These are phyloP conservation scores for Tuber borchii DNA, from an alignment of 495 filamentous ascomycete genomes.

Conservation along the genomic window DNA sequence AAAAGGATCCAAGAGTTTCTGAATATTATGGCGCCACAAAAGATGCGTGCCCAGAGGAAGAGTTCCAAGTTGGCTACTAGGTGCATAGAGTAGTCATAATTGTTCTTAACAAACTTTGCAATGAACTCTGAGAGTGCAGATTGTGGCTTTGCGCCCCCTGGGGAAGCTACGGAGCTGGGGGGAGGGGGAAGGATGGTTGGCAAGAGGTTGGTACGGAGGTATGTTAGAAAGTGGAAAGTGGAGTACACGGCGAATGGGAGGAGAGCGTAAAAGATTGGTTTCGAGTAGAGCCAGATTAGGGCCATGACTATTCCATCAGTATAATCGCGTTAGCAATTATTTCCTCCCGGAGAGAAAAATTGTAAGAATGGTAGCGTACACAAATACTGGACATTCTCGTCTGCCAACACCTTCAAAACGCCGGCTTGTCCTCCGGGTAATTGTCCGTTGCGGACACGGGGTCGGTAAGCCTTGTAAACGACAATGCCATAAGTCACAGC, in stretches of 20 bases:
- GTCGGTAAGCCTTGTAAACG: constrained; percentile 95
- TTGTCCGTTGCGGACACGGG: constrained; percentile 61
- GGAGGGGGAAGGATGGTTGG: constrained; percentile 51
- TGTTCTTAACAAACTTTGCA: constrained; percentile 89
- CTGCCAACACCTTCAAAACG: constrained; percentile 58
- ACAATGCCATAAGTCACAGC: constrained; percentile 94
- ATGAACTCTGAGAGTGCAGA: constrained; percentile 68
- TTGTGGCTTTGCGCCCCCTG: constrained; percentile 57
- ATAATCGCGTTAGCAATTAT: constrained; percentile 1
- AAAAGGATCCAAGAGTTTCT: constrained; percentile 85
- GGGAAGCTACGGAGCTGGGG: constrained; percentile 43
- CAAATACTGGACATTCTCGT: constrained; percentile 97
- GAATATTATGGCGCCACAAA: constrained; percentile 74
- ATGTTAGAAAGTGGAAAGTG: constrained; percentile 92
- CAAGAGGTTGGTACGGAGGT: constrained; percentile 64
- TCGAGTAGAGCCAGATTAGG: constrained; percentile 85
- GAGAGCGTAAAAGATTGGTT: constrained; percentile 81
- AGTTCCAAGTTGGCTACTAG: constrained; percentile 72
- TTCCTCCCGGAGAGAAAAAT: not conserved
- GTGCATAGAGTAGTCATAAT: constrained; percentile 87
- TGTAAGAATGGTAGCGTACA: constrained; percentile 53
- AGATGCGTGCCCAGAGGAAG: constrained; percentile 71
- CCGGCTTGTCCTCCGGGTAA: constrained; percentile 54
- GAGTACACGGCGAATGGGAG: constrained; percentile 95
- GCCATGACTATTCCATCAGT: constrained; percentile 64